Percentiles rank a stretch among this genome's conserved stretches.
phyloP scores from a whole-genome alignment of 2,329 filamentous ascomycete genomes.

The Paradendryphiella salina region DNA sequence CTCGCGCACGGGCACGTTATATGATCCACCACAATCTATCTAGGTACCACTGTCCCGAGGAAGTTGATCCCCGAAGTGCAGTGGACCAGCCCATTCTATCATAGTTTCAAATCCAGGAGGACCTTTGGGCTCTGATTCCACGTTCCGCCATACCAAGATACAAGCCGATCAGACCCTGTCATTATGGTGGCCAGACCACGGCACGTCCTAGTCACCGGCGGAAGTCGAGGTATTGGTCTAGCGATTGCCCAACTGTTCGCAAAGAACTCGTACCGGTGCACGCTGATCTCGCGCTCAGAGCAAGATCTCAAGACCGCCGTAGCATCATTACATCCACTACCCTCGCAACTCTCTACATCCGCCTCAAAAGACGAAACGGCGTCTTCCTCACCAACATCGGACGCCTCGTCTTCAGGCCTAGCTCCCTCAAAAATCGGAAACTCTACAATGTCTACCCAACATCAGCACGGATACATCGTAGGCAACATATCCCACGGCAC shows the following conservation, averaged over 20 bases:
- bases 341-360: constrained; percentile 1
- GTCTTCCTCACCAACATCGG: not conserved
- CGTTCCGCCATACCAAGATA: not conserved
- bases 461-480: constrained; percentile 31
- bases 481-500: constrained; percentile 30
- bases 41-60: no score
- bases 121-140: no score
- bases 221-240: constrained; percentile 46
- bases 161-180: not conserved
- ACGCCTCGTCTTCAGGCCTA: no score
- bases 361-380: not conserved
- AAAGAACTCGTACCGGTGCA: constrained; percentile 33
- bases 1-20: no score
- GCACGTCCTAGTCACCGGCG: constrained; percentile 46
- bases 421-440: not conserved
- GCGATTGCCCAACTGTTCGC: constrained; percentile 44
- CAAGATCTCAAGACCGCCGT: constrained; percentile 29
- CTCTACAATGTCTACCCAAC: not conserved
- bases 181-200: constrained; percentile 12
- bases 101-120: no score
- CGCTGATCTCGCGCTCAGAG: constrained; percentile 39
- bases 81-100: no score
- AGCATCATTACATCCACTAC: constrained; percentile 20
- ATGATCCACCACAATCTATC: not conserved
- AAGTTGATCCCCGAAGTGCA: no score